These are phyloP conservation scores for Glycine soja DNA, from an alignment of 306 rosid genomes.

Conservation along the genomic window DNA sequence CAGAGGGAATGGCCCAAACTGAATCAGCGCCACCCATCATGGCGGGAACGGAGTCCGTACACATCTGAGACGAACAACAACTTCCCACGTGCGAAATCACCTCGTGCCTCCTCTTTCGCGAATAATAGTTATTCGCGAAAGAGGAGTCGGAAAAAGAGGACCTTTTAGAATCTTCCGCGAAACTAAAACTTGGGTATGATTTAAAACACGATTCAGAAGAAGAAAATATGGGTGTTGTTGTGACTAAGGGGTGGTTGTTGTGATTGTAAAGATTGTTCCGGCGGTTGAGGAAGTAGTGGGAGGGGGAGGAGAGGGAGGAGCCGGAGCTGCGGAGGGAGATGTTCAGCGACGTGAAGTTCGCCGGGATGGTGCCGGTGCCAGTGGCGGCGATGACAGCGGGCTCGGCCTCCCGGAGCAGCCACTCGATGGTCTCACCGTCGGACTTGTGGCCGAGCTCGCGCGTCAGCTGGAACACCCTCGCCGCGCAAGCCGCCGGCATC, in stretches of 20 bases:
- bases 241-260: background rate
- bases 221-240: conserved; percentile 57
- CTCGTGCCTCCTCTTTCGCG: background rate
- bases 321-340: conserved; percentile 81
- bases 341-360: conserved; percentile 59
- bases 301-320: conserved; percentile 77
- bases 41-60: conserved; percentile 66
- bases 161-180: conserved; percentile 49
- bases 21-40: conserved; percentile 82
- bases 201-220: background rate
- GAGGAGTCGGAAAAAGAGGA: conserved; percentile 32
- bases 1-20: conserved; percentile 46
- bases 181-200: too few species aligned
- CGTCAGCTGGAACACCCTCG: conserved; percentile 69
- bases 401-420: conserved; percentile 88
- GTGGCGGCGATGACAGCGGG: conserved; percentile 92
- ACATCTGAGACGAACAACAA: conserved; percentile 41
- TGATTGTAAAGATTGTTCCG: background rate
- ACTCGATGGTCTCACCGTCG: conserved; percentile 42
- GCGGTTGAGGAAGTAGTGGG: conserved; percentile 67
- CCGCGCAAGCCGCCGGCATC: conserved; percentile 93
- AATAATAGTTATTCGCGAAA: too few species aligned
- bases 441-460: conserved; percentile 45
- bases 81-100: conserved; percentile 61
- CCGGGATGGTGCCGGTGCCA: conserved; percentile 91